phyloP scores from a whole-genome alignment of 257 asterid genomes.

The Solanum clarkiae region DNA sequence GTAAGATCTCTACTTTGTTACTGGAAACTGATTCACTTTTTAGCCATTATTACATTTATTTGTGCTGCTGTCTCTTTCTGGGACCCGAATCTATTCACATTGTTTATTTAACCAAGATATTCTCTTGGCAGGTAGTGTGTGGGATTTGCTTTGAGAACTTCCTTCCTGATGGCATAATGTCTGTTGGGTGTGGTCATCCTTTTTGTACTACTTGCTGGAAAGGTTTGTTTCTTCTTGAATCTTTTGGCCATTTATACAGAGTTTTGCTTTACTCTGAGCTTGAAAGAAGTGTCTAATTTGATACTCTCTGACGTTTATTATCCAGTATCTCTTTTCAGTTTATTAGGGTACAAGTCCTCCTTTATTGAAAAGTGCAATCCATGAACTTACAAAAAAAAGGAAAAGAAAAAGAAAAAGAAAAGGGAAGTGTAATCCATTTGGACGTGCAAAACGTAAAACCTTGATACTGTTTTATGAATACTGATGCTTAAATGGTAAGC shows the following conservation, averaged over 20 bases:
- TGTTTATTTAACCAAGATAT: background rate
- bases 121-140: conserved; percentile 44
- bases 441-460: background rate
- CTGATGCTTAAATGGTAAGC: background rate
- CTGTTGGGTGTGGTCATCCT: conserved; percentile 67
- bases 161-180: conserved; percentile 19
- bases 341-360: background rate
- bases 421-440: background rate
- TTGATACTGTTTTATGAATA: background rate
- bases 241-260: background rate
- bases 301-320: background rate
- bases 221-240: conserved; percentile 27
- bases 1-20: conserved; percentile 25
- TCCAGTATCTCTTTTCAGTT: background rate
- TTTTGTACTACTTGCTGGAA: conserved; percentile 79
- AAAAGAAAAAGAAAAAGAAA: background rate
- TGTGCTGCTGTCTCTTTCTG: background rate
- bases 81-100: background rate
- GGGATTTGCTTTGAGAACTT: conserved; percentile 77
- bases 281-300: background rate
- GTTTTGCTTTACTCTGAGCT: background rate
- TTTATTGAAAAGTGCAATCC: background rate
- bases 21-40: background rate
- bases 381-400: background rate
- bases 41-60: background rate